Conservation (phyloP, 2,329 filamentous ascomycete species). For the Acarospora socialis region DNA sequence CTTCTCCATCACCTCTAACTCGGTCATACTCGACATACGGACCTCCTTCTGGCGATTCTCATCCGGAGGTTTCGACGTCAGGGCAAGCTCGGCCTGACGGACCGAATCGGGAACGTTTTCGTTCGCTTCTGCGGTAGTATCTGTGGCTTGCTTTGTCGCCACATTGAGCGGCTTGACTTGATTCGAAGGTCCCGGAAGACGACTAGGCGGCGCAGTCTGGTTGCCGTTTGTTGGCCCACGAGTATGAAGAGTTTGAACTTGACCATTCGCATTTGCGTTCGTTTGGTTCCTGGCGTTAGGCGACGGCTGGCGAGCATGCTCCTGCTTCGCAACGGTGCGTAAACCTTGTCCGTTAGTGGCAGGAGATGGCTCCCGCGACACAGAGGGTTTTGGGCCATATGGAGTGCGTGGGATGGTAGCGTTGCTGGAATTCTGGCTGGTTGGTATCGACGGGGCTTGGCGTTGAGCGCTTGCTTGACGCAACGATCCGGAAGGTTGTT, state of each 20-base stretch:
- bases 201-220: constrained; percentile 40
- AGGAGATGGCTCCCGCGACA: constrained; percentile 20
- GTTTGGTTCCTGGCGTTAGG: constrained; percentile 21
- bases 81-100: constrained; percentile 77
- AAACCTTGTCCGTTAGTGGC: constrained; percentile 20
- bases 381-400: constrained; percentile 28
- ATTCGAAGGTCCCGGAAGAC: constrained; percentile 39
- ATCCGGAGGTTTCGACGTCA: constrained; percentile 65
- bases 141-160: constrained; percentile 44
- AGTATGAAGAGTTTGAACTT: constrained; percentile 26
- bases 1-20: constrained; percentile 92
- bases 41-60: constrained; percentile 76
- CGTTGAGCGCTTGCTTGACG: constrained; percentile 58
- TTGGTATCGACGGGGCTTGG: constrained; percentile 48
- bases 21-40: constrained; percentile 96
- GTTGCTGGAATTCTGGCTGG: constrained; percentile 17
- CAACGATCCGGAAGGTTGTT: constrained; percentile 35
- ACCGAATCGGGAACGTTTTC: constrained; percentile 46
- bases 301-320: constrained; percentile 21
- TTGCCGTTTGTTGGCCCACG: constrained; percentile 33
- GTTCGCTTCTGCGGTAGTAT: constrained; percentile 31
- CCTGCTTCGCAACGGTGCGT: constrained; percentile 23
- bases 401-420: constrained; percentile 27
- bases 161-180: constrained; percentile 68
- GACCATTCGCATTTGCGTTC: constrained; percentile 13